These are phyloP conservation scores for grape (Vitis vinifera) DNA, from an alignment of 164 flowering plant genomes.

Conservation along the genomic window ASM3070453v1 NC_081808.1:25267001-25267500, in stretches of 20 bases:
- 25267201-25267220: too few relatives aligned
- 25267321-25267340: constrained; percentile 84
- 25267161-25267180: too few relatives aligned
- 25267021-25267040: neutral
- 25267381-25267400: constrained; percentile 99
- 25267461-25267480: neutral
- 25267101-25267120: too few relatives aligned
- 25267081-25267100: neutral
- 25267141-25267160: too few relatives aligned
- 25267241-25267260: neutral
- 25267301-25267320: constrained; percentile 70
- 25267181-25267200: too few relatives aligned
- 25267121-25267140: too few relatives aligned
- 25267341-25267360: constrained; percentile 87
- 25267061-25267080: neutral
- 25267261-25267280: too few relatives aligned
- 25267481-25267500: neutral
- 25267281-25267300: neutral
- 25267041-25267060: neutral
- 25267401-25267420: constrained; percentile 97
- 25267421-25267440: constrained; percentile 13
- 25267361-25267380: constrained; percentile 96
- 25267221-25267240: neutral
- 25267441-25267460: constrained; percentile 1
- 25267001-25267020: neutral